phyloP scores from a whole-genome alignment of 441 rosid species.

The Populus hybrid region DNA sequence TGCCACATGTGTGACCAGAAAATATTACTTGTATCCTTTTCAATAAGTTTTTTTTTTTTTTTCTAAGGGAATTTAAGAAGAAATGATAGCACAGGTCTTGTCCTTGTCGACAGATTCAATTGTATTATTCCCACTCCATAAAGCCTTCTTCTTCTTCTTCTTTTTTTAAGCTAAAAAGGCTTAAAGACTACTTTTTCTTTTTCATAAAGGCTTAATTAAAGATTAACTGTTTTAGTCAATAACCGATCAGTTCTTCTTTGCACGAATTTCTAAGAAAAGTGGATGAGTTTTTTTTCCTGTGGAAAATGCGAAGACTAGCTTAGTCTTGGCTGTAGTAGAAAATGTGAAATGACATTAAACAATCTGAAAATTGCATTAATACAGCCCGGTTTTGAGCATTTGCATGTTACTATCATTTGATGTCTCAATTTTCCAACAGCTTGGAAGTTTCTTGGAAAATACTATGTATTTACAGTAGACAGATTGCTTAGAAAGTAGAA shows the following conservation, averaged over 20 bases:
- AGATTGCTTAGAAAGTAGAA: background rate
- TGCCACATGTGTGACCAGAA: background rate
- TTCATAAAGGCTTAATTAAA: background rate
- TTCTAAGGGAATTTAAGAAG: background rate
- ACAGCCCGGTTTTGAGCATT: background rate
- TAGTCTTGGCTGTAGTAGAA: background rate
- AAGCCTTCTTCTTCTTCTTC: too few species aligned
- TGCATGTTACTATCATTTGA: background rate
- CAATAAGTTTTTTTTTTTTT: too few species aligned
- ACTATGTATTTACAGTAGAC: background rate
- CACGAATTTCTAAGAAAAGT: background rate
- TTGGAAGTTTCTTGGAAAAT: slow-evolving; percentile 5
- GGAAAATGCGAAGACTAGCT: background rate
- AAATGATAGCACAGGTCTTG: background rate
- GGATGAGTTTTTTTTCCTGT: background rate
- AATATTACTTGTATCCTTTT: background rate
- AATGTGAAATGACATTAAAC: too few species aligned
- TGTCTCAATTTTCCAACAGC: background rate
- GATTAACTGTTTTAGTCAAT: background rate
- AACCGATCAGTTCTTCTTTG: background rate
- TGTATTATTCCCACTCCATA: background rate
- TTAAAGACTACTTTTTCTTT: background rate
- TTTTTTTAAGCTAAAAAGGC: too few species aligned
- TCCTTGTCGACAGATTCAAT: background rate
- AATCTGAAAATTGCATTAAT: background rate